phyloP scores from a whole-genome alignment of 1,284 basidiomycete genomes.

The Fomitopsis betulina region DNA sequence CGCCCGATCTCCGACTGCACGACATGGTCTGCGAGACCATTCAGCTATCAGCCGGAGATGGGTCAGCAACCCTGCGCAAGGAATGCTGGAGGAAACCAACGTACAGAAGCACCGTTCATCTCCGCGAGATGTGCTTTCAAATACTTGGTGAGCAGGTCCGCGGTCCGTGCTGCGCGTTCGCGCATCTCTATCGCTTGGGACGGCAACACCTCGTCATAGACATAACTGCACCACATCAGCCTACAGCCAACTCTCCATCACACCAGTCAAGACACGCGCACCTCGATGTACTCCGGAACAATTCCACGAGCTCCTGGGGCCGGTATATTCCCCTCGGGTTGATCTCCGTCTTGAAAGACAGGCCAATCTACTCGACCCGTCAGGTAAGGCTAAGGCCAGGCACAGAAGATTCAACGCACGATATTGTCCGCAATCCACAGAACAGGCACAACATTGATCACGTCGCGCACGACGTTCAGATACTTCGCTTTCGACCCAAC shows the following conservation, averaged over 20 bases:
- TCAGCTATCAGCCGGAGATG: not conserved
- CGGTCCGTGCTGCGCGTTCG: conserved; percentile 38
- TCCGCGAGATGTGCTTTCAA: conserved; percentile 37
- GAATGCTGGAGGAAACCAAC: conserved; percentile 18
- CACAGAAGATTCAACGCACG: conserved; percentile 28
- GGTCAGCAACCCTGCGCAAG: conserved; percentile 29
- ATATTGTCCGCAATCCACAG: conserved; percentile 61
- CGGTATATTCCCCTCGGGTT: conserved; percentile 45
- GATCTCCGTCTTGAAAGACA: conserved; percentile 55
- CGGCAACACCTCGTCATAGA: conserved; percentile 53
- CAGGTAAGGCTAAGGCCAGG: not conserved
- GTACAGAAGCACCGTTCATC: conserved; percentile 13
- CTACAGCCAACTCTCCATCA: not conserved
- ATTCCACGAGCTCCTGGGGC: conserved; percentile 43
- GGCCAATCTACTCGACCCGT: conserved; percentile 37
- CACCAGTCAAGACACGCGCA: conserved; percentile 23
- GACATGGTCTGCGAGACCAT: conserved; percentile 13
- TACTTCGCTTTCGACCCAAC: conserved; percentile 31
- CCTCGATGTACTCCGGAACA: conserved; percentile 53
- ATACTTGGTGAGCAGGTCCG: conserved; percentile 35
- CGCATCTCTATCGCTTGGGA: conserved; percentile 57
- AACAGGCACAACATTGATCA: conserved; percentile 63
- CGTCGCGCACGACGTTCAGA: conserved; percentile 70
- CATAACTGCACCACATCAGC: conserved; percentile 41
- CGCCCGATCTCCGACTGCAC: conserved; percentile 15